Evolutionary conservation across 331 rosid genomes (phyloP).

Genomic region (Malus hybrid): DNA sequence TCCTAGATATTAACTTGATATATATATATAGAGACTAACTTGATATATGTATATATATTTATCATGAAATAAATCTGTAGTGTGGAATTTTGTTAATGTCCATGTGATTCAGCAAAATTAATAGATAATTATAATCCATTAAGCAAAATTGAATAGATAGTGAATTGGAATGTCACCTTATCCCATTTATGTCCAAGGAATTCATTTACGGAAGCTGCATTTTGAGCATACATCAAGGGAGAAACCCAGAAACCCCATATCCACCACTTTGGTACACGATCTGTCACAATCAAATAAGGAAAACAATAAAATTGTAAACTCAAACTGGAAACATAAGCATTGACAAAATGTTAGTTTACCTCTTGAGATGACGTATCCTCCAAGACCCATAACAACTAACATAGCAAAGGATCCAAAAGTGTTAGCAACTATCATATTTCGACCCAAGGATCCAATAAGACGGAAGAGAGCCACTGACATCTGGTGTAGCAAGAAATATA

Average conservation of each 20-base stretch:
- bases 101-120: not conserved
- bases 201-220: slow-evolving; percentile 90
- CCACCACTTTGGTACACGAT: slow-evolving; percentile 89
- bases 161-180: slow-evolving; percentile 44
- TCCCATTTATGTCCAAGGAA: slow-evolving; percentile 97
- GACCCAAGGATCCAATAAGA: slow-evolving; percentile 94
- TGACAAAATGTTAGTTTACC: slow-evolving; percentile 36
- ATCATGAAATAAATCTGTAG: not conserved
- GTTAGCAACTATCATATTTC: slow-evolving; percentile 93
- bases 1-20: not conserved
- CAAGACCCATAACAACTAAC: slow-evolving; percentile 98
- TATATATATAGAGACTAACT: not conserved
- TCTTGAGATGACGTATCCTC: slow-evolving; percentile 86
- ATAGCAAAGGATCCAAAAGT: slow-evolving; percentile 98
- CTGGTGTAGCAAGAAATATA: slow-evolving; percentile 86
- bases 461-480: slow-evolving; percentile 96
- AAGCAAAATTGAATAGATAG: not conserved
- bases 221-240: slow-evolving; percentile 97
- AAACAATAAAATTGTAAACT: slow-evolving; percentile 9
- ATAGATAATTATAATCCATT: not conserved
- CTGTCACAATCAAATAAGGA: slow-evolving; percentile 37
- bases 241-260: slow-evolving; percentile 99
- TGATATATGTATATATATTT: not conserved
- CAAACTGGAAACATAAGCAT: slow-evolving; percentile 12
- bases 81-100: not conserved